Evolutionary conservation across 164 flowering plant species (phyloP).

Genomic region (Amborella trichopoda): DNA sequence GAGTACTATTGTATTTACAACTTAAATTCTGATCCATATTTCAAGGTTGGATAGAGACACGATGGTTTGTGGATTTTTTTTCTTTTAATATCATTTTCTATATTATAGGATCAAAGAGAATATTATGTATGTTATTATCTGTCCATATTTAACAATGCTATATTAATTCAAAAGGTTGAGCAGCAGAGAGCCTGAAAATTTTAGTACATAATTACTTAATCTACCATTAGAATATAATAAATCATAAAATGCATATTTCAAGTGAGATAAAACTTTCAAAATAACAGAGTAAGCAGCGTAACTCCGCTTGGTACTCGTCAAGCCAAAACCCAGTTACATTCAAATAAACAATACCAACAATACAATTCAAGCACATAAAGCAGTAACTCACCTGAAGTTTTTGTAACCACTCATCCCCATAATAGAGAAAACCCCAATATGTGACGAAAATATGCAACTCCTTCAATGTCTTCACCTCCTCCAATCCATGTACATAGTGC

Average conservation of each 20-base stretch:
- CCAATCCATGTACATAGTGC: conserved; percentile 2
- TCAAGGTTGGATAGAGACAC: too few relatives aligned
- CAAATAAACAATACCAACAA: neutral
- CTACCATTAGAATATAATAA: neutral
- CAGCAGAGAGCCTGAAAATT: too few relatives aligned
- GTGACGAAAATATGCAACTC: conserved; percentile 3
- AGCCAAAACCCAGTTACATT: neutral
- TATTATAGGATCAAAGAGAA: too few relatives aligned
- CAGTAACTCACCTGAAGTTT: conserved; percentile 2
- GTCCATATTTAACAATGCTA: too few relatives aligned
- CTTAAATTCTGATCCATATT: too few relatives aligned
- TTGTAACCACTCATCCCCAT: conserved; percentile 5
- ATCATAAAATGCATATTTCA: neutral
- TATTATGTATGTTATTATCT: too few relatives aligned
- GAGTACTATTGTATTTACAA: too few relatives aligned
- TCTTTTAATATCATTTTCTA: too few relatives aligned
- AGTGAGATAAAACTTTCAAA: too few relatives aligned
- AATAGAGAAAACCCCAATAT: conserved; percentile 2
- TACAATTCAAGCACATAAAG: neutral
- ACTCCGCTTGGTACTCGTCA: neutral
- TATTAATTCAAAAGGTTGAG: too few relatives aligned
- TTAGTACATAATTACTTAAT: too few relatives aligned
- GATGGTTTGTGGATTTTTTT: too few relatives aligned
- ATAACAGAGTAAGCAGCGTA: neutral
- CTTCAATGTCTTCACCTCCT: conserved; percentile 3